These are phyloP conservation scores for Chiua virens DNA, from an alignment of 768 basidiomycete genomes.

Conservation along the genomic window DNA sequence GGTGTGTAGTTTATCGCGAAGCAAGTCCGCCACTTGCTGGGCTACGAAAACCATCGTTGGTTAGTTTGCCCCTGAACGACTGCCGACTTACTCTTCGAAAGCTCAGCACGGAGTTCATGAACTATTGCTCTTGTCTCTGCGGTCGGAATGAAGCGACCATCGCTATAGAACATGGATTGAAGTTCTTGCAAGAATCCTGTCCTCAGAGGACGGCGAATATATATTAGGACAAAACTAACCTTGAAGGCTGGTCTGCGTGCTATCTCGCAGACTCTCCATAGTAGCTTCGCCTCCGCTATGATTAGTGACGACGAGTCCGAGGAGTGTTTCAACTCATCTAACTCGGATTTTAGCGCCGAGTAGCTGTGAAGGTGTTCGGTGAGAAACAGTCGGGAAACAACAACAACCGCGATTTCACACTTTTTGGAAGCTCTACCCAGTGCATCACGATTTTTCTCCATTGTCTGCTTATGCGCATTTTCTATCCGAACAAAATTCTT, in stretches of 20 bases:
- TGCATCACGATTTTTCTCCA: constrained; percentile 17
- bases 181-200: constrained; percentile 20
- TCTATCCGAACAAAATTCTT: constrained; percentile 14
- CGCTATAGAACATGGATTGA: constrained; percentile 27
- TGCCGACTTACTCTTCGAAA: constrained; percentile 31
- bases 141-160: constrained; percentile 25
- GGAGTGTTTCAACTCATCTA: constrained; percentile 28
- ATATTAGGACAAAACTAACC: constrained; percentile 18
- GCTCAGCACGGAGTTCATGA: constrained; percentile 36
- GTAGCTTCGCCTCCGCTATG: constrained; percentile 24
- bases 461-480: constrained; percentile 8
- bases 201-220: neutral
- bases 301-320: constrained; percentile 22
- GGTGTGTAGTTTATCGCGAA: constrained; percentile 45
- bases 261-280: constrained; percentile 28
- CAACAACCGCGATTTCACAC: constrained; percentile 6
- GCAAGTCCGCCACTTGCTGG: constrained; percentile 49
- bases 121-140: constrained; percentile 29
- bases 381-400: neutral
- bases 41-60: constrained; percentile 30
- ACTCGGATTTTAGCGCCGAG: constrained; percentile 27
- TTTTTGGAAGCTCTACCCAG: constrained; percentile 17
- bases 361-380: constrained; percentile 20
- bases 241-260: constrained; percentile 20
- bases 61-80: neutral